Base-by-base conservation (phyloP, 169 alveolate genomes). In the Miamiensis avidus region DNA sequence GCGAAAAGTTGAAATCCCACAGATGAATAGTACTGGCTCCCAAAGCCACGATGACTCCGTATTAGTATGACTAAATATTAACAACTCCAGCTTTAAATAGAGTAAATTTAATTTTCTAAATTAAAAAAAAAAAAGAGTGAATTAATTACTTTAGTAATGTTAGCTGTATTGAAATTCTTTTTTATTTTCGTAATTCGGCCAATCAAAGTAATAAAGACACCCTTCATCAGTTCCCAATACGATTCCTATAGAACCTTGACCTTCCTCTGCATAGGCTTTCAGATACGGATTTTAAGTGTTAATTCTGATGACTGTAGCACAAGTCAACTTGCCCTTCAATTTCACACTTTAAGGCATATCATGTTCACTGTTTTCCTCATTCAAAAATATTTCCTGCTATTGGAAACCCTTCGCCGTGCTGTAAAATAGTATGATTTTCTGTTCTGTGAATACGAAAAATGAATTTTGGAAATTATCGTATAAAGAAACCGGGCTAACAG, bases 141-240 rank as follows among this genome's bases (percentile, higher is more conserved):
- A 49, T 11, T 33, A 27, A 29, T 31, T 34, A 27, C 85, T 31
- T 79, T 79, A 31, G 25, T 49, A 91, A 77, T 1, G 88, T 85
- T 30, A 90, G 86, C 20, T 4, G 20, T 49, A 49, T 4, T 20
- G 4, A 49, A 49, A 49, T 49, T 49, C 69, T 49, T 49, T 49
- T 49, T 49, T 83, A 0, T 81, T 79, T 74, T 92, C 89, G 33
- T 73, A 79, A 29, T 89, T 69, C 65, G 84, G 89, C 97, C 97
- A 94, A 15, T 91, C 32, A 16, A 85, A 49, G 20, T 49, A 49
- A 20, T 49, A 82, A 1, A 94, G 90, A 25, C 81, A 31, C 31
- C 97, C 97, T 84, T 94, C 93, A 34, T 85, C 34, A 83, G 92
- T 96, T n/a, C 97, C 97, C 28, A 95, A 89, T 65, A 94, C 49